These are phyloP conservation scores for Bidens hawaiensis DNA, from an alignment of 140 eudicot genomes.

Conservation along the genomic window DNA sequence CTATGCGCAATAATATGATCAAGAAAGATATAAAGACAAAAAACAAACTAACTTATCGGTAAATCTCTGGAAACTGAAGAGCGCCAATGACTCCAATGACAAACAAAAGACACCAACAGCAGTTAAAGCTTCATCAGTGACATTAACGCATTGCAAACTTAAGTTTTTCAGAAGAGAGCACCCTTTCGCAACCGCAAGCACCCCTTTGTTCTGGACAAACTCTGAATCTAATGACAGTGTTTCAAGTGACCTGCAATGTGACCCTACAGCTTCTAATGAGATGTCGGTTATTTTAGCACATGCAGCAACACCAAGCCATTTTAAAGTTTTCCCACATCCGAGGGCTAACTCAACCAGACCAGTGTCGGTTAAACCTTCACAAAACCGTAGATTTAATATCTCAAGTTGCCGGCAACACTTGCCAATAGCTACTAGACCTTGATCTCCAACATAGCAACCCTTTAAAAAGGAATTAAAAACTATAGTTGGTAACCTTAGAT, in stretches of 20 bases:
- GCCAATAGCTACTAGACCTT: slow-evolving; percentile 82
- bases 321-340: slow-evolving; percentile 72
- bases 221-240: slow-evolving; percentile 70
- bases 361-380: slow-evolving; percentile 83
- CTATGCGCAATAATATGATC: background rate
- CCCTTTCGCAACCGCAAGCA: slow-evolving; percentile 81
- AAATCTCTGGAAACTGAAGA: slow-evolving; percentile 79
- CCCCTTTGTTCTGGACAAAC: slow-evolving; percentile 62
- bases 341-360: slow-evolving; percentile 67
- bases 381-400: slow-evolving; percentile 69
- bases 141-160: slow-evolving; percentile 79
- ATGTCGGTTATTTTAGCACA: slow-evolving; percentile 84
- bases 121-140: slow-evolving; percentile 68
- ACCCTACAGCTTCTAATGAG: slow-evolving; percentile 93
- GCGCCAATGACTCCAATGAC: slow-evolving; percentile 62
- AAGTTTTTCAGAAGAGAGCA: slow-evolving; percentile 55
- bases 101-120: slow-evolving; percentile 66
- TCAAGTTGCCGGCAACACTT: slow-evolving; percentile 73
- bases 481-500: too few species aligned
- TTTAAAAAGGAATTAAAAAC: slow-evolving; percentile 19
- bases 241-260: slow-evolving; percentile 68
- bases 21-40: background rate
- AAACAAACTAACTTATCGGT: slow-evolving; percentile 60
- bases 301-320: slow-evolving; percentile 84
- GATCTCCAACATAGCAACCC: slow-evolving; percentile 93